These are phyloP conservation scores for Esteya vermicola DNA, from an alignment of 2,329 filamentous ascomycete genomes.

Conservation along the genomic window DNA sequence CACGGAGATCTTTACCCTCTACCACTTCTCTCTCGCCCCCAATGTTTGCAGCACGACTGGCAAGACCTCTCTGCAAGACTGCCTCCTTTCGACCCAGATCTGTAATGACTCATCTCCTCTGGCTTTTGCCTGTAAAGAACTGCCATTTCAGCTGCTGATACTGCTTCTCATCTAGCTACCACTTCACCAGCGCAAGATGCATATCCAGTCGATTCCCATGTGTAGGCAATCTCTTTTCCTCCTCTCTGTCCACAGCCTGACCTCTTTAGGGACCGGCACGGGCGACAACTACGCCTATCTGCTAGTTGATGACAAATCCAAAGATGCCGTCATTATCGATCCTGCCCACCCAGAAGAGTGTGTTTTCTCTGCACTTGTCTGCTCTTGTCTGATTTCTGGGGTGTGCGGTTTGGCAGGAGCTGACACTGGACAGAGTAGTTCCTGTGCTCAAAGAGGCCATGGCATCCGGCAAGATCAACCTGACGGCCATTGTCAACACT, in stretches of 20 bases:
- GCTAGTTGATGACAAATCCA: slow-evolving; percentile 62
- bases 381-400: neutral
- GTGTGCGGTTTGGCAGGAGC: neutral
- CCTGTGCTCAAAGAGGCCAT: slow-evolving; percentile 61
- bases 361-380: slow-evolving; percentile 18
- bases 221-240: slow-evolving; percentile 39
- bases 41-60: slow-evolving; percentile 3
- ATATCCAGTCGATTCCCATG: slow-evolving; percentile 81
- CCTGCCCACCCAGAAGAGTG: slow-evolving; percentile 69
- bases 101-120: too few relatives aligned
- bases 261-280: slow-evolving; percentile 52
- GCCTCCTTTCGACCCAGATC: too few relatives aligned
- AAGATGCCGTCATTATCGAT: slow-evolving; percentile 67
- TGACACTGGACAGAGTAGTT: slow-evolving; percentile 30
- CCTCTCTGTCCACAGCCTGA: neutral
- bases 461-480: slow-evolving; percentile 56
- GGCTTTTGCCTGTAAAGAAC: too few relatives aligned
- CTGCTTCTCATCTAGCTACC: too few relatives aligned
- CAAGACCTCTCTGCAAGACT: slow-evolving; percentile 1
- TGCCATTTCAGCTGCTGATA: neutral
- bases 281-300: slow-evolving; percentile 80
- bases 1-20: neutral
- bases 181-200: slow-evolving; percentile 61
- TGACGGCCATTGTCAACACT: slow-evolving; percentile 87
- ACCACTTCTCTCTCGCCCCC: neutral